These are phyloP conservation scores for Orychophragmus violaceus DNA, from an alignment of 345 rosid genomes.

Conservation along the genomic window DNA sequence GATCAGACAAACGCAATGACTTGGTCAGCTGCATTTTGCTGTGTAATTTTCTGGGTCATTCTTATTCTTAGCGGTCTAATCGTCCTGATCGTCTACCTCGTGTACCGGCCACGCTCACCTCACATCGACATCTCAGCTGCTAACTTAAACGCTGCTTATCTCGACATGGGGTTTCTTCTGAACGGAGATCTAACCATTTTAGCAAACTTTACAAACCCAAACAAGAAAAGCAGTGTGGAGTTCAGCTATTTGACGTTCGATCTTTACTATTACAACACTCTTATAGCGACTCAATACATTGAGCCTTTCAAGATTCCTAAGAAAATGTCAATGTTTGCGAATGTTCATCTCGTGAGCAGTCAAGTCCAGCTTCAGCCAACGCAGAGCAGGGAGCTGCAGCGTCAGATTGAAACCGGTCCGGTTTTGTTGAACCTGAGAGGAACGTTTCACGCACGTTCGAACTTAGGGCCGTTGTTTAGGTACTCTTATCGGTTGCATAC, in stretches of 20 bases:
- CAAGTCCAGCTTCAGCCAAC: slow-evolving; percentile 56
- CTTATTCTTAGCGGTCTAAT: slow-evolving; percentile 62
- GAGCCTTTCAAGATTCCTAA: slow-evolving; percentile 54
- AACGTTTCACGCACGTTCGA: slow-evolving; percentile 53
- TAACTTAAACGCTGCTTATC: slow-evolving; percentile 70
- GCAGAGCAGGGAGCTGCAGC: slow-evolving; percentile 43
- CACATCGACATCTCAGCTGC: slow-evolving; percentile 56
- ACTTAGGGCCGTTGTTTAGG: slow-evolving; percentile 51
- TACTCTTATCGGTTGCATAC: slow-evolving; percentile 67
- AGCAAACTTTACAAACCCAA: slow-evolving; percentile 77
- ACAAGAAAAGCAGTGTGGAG: slow-evolving; percentile 60
- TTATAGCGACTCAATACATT: slow-evolving; percentile 58
- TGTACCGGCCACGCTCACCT: slow-evolving; percentile 78
- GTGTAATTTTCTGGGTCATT: slow-evolving; percentile 59
- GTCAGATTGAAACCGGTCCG: slow-evolving; percentile 47
- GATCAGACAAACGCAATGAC: slow-evolving; percentile 36
- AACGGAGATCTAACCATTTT: slow-evolving; percentile 67
- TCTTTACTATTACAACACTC: slow-evolving; percentile 54
- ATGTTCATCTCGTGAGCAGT: slow-evolving; percentile 58
- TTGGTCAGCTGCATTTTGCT: slow-evolving; percentile 63
- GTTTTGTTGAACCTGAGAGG: slow-evolving; percentile 59
- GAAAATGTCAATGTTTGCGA: slow-evolving; percentile 32
- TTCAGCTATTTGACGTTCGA: slow-evolving; percentile 47
- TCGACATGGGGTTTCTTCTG: slow-evolving; percentile 63
- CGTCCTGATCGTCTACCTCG: slow-evolving; percentile 59